These are phyloP conservation scores for Neonectria magnoliae DNA, from an alignment of 2,329 filamentous ascomycete species.

Conservation along the genomic window DNA sequence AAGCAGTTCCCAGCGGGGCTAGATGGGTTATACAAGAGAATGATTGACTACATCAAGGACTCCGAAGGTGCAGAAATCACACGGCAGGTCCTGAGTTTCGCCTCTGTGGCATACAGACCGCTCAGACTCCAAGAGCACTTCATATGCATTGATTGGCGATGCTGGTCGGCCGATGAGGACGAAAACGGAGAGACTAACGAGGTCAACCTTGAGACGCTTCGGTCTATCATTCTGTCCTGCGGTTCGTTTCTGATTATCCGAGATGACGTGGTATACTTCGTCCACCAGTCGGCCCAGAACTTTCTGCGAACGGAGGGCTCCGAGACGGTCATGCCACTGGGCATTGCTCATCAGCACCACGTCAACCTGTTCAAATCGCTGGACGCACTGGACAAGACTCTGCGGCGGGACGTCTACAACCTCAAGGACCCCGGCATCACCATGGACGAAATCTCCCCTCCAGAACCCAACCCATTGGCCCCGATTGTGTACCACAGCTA, in stretches of 20 bases:
- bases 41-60: conserved; percentile 47
- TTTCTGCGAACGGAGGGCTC: conserved; percentile 45
- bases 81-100: conserved; percentile 46
- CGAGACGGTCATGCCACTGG: conserved; percentile 45
- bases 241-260: conserved; percentile 52
- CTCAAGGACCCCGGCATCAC: conserved; percentile 32
- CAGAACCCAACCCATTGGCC: conserved; percentile 22
- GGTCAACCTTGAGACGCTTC: conserved; percentile 8
- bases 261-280: conserved; percentile 44
- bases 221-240: conserved; percentile 46
- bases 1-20: conserved; percentile 47
- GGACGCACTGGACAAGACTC: conserved; percentile 37
- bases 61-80: conserved; percentile 45
- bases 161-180: conserved; percentile 20
- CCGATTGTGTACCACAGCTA: conserved; percentile 29
- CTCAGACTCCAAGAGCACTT: conserved; percentile 48
- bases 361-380: conserved; percentile 49
- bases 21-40: conserved; percentile 49
- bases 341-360: conserved; percentile 40
- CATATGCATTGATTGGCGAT: conserved; percentile 28
- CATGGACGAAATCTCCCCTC: conserved; percentile 15
- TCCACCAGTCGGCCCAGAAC: conserved; percentile 57
- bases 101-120: conserved; percentile 47
- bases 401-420: conserved; percentile 50
- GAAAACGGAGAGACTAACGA: not conserved